These are phyloP conservation scores for Aegilops bicornis DNA, from an alignment of 176 grass and related monocot species.

Conservation along the genomic window DNA sequence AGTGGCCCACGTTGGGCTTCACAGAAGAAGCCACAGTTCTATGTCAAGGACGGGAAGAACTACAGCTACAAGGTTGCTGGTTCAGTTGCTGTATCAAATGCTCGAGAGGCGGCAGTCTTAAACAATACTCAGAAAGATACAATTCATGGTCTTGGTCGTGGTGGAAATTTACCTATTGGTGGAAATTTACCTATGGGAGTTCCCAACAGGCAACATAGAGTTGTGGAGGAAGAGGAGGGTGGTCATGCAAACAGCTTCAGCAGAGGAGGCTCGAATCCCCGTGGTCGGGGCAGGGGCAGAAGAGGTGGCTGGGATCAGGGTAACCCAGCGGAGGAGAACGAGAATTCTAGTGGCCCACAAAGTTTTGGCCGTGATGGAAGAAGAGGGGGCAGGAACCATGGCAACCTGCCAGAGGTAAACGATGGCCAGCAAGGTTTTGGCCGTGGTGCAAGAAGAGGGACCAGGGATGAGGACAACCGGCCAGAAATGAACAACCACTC, in stretches of 20 bases:
- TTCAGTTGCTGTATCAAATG: slow-evolving; percentile 69
- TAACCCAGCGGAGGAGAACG: slow-evolving; percentile 2
- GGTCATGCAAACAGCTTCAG: slow-evolving; percentile 26
- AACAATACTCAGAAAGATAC: slow-evolving; percentile 57
- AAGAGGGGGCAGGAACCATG: slow-evolving; percentile 42
- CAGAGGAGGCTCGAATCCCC: slow-evolving; percentile 47
- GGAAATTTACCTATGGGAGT: slow-evolving; percentile 78
- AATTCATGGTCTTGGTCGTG: slow-evolving; percentile 90
- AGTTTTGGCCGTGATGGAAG: slow-evolving; percentile 41
- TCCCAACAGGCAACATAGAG: slow-evolving; percentile 40
- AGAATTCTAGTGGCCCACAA: slow-evolving; percentile 1
- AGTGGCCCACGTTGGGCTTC: slow-evolving; percentile 62
- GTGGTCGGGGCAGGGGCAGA: slow-evolving; percentile 55
- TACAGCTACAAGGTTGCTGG: slow-evolving; percentile 97
- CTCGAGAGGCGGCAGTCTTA: slow-evolving; percentile 72
- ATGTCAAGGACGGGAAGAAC: slow-evolving; percentile 96
- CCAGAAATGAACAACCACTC: slow-evolving; percentile 15
- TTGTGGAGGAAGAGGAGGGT: slow-evolving; percentile 41
- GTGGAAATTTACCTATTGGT: slow-evolving; percentile 82
- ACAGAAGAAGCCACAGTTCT: slow-evolving; percentile 86
- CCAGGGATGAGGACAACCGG: slow-evolving; percentile 1
- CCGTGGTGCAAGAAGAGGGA: slow-evolving; percentile 41
- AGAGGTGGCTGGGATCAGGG: slow-evolving; percentile 31
- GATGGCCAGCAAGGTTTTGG: slow-evolving; percentile 33
- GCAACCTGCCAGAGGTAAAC: slow-evolving; percentile 8